Conservation (phyloP, 306 rosid species). For the Fragaria ananassa region DNA sequence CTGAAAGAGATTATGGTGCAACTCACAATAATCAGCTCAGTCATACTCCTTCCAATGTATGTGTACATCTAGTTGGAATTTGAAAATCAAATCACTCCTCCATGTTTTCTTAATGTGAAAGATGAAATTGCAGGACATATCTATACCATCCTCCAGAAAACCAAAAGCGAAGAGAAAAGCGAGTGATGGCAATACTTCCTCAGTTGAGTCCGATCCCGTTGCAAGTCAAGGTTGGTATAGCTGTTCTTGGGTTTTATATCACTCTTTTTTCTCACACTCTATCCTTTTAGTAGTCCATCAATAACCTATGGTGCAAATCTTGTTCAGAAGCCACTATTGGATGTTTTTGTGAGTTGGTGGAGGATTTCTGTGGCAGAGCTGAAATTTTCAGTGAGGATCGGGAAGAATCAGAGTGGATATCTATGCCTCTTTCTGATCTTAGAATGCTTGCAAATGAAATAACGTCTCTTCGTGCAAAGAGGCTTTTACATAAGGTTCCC, state of each 20-base stretch:
- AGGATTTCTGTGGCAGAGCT: conserved; percentile 72
- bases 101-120: conserved; percentile 29
- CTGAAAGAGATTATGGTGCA: conserved; percentile 49
- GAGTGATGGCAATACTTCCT: conserved; percentile 36
- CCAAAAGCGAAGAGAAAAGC: conserved; percentile 70
- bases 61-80: conserved; percentile 26
- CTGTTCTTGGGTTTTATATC: conserved; percentile 20
- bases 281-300: conserved; percentile 11
- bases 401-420: conserved; percentile 89
- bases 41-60: conserved; percentile 50
- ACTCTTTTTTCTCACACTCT: conserved; percentile 12
- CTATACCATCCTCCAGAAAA: conserved; percentile 65
- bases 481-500: conserved; percentile 73
- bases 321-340: conserved; percentile 56
- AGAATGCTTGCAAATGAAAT: conserved; percentile 79
- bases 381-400: conserved; percentile 66
- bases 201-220: conserved; percentile 45
- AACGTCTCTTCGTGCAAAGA: conserved; percentile 74
- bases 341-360: conserved; percentile 65
- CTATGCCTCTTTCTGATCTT: conserved; percentile 77
- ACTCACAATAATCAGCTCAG: conserved; percentile 43
- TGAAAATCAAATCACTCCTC: conserved; percentile 5
- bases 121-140: conserved; percentile 58
- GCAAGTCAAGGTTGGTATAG: conserved; percentile 71
- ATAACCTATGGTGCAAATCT: conserved; percentile 22